Evolutionary conservation across 306 rosid genomes (phyloP).

Genomic region (Quercus wislizeni): DNA sequence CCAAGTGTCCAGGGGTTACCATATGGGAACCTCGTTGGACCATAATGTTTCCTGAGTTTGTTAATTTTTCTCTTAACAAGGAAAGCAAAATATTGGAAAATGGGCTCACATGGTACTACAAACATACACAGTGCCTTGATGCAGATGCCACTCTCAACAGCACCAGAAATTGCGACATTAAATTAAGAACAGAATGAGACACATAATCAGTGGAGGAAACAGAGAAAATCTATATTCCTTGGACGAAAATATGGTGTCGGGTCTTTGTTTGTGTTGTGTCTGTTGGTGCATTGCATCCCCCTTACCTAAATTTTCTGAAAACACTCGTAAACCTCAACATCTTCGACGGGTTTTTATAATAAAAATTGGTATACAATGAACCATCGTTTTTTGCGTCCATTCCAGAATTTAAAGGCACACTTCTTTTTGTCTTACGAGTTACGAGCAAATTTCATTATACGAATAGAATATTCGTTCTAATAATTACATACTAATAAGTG

Average conservation of each 20-base stretch:
- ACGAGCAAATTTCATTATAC: not conserved
- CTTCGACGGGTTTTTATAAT: not conserved
- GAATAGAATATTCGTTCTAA: not conserved
- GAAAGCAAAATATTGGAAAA: conserved; percentile 16
- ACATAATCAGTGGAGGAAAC: conserved; percentile 24
- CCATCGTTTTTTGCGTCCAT: not conserved
- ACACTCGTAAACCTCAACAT: not conserved
- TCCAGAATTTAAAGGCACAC: not conserved
- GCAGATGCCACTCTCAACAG: not conserved
- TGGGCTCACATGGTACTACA: conserved; percentile 6
- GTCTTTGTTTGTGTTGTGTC: conserved; percentile 31
- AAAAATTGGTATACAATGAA: conserved; percentile 26
- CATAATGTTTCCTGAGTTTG: conserved; percentile 14
- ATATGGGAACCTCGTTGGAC: too few relatives aligned
- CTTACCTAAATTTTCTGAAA: not conserved
- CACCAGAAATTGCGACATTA: not conserved
- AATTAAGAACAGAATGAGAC: conserved; percentile 1
- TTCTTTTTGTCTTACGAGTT: not conserved
- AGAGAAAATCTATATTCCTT: conserved; percentile 29
- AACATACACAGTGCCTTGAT: not conserved
- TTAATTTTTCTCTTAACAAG: conserved; percentile 1
- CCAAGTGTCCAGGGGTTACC: not conserved
- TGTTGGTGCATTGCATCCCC: conserved; percentile 28
- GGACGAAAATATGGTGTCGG: conserved; percentile 46
- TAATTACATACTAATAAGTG: too few relatives aligned